These are phyloP conservation scores for Lachancea quebecensis DNA, from an alignment of 805 yeast species.

Conservation along the genomic window DNA sequence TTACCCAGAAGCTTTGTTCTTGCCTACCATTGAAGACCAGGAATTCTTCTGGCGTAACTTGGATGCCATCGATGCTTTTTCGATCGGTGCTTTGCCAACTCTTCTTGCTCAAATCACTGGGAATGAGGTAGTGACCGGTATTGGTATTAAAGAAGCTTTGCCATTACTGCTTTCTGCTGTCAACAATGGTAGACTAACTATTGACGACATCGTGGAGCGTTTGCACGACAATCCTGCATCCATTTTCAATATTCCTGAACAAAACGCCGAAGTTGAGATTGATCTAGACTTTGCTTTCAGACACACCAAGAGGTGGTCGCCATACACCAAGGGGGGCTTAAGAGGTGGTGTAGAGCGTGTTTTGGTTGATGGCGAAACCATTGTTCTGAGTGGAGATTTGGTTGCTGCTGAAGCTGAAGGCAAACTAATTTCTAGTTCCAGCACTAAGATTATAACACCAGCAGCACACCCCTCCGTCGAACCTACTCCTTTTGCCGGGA, in stretches of 20 bases:
- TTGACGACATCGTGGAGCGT: conserved; percentile 63
- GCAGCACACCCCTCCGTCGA: conserved; percentile 27
- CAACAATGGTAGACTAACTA: conserved; percentile 58
- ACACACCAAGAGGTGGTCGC: conserved; percentile 45
- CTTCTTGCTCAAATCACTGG: conserved; percentile 61
- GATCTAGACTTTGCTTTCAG: conserved; percentile 61
- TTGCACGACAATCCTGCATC: conserved; percentile 75
- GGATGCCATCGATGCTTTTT: conserved; percentile 72
- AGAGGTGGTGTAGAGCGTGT: conserved; percentile 89
- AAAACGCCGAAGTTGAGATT: conserved; percentile 71
- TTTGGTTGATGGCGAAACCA: conserved; percentile 66
- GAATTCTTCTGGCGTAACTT: conserved; percentile 73
- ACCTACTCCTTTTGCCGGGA: conserved; percentile 21
- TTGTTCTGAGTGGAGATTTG: conserved; percentile 75
- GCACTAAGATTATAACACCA: conserved; percentile 33
- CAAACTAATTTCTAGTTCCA: conserved; percentile 43
- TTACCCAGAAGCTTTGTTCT: conserved; percentile 60
- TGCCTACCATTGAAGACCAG: conserved; percentile 80
- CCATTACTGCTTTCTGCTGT: conserved; percentile 82
- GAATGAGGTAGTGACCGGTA: conserved; percentile 55
- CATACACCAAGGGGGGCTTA: conserved; percentile 47
- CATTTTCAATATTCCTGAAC: conserved; percentile 78
- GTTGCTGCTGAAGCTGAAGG: conserved; percentile 58
- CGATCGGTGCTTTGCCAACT: conserved; percentile 75
- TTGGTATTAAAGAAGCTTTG: conserved; percentile 72